Base-by-base conservation (phyloP, 2,329 filamentous ascomycete genomes). In the Cercospora sp. region DNA sequence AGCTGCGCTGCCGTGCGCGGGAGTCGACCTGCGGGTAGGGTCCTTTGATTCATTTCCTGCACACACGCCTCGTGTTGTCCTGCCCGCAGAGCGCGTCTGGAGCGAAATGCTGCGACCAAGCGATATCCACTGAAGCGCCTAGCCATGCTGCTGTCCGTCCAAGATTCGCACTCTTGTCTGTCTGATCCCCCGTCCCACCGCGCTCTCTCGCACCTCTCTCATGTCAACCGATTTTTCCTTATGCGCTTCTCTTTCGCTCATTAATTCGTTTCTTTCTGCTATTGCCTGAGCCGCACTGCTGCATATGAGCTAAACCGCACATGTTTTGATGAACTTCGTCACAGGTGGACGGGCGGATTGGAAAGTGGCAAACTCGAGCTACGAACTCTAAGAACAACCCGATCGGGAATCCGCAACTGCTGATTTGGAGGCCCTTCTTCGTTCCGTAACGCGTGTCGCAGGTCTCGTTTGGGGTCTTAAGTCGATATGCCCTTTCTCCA, bases 401-500 rank as follows among this genome's bases (percentile, higher is more conserved):
- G 21, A 59, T 32, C 51, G 37, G 34, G 13, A 13, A 55, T 24
- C 51, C 45, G 32, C 28, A 55, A 16, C 45, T 26, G 40, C 12
- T 30, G 43, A 49, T 32, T 21, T 62, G 24, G 26, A n/a, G 21
- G 43, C 3, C 49, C 26, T 30, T 32, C 37, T 28, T 28, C 24
- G 26, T n/a, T 24, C 24, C 40, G 40, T 28, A 28, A 45, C 21
- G 30, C 18, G 55, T 66, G 66, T 66, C 59, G 63, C 66, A 68
- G 51, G 55, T 63, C 43, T 43, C 21, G 63, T 60, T 65, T 62
- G 51, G 53, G 60, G 24, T 51, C 49, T 34, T 8, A 40, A 58
- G 58, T 40, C 67, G 63, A 60, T 18, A 66, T 69, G 63, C 60
- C 51, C 8, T 66, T 69, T 26, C 63, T 66, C 40, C 63, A 61